phyloP scores from a whole-genome alignment of 73 alveolate genomes.

The Stentor roeselii region DNA sequence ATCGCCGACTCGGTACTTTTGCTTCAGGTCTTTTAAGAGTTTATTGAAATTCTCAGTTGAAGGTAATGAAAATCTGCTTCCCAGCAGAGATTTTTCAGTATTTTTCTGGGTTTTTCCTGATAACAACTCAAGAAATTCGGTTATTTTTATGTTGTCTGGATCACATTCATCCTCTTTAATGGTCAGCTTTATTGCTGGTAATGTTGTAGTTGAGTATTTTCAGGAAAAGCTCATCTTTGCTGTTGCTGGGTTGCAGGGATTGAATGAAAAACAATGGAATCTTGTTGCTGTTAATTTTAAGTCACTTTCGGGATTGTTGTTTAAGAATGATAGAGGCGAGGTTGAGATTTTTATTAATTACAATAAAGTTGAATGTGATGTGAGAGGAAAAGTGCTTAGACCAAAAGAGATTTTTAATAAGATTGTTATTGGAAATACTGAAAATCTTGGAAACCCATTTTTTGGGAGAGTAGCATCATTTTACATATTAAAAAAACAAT shows the following conservation, averaged over 20 bases:
- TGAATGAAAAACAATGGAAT: constrained; percentile 4
- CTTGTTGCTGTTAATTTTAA: not conserved
- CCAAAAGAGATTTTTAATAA: constrained; percentile 20
- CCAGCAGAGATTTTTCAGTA: constrained; percentile 5
- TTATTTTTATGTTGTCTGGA: not conserved
- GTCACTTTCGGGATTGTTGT: not conserved
- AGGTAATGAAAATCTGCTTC: not conserved
- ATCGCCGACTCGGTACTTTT: constrained; percentile 22
- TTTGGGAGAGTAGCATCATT: not conserved
- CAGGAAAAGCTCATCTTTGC: not conserved
- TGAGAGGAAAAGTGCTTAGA: not conserved
- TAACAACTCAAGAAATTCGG: not conserved
- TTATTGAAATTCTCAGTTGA: not conserved
- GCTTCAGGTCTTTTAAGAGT: not conserved
- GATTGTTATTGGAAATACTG: not conserved
- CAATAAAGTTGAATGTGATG: not conserved
- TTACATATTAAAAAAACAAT: not conserved
- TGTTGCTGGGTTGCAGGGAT: not conserved
- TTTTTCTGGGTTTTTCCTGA: constrained; percentile 11
- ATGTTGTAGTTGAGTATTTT: not conserved
- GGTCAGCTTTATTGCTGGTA: not conserved
- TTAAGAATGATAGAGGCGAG: not conserved
- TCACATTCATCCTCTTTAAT: not conserved
- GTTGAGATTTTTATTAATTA: not conserved
- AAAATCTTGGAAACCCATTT: not conserved